Evolutionary conservation across 352 stramenopile genomes (phyloP).

Genomic region (Thalassiosira pacifica): DNA sequence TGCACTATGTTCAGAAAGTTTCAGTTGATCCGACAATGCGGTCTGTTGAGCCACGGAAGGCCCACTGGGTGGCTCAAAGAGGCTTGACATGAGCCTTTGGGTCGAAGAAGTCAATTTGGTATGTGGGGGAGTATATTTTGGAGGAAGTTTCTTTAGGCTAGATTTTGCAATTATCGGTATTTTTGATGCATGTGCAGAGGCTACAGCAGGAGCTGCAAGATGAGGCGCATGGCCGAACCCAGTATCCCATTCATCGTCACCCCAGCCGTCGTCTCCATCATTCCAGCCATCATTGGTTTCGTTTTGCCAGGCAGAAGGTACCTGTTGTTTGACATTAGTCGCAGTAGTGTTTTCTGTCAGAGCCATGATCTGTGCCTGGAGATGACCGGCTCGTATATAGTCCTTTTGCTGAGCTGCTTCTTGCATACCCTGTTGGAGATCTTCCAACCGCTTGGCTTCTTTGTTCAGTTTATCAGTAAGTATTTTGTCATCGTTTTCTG

Average conservation of each 20-base stretch:
- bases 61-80: too few relatives aligned
- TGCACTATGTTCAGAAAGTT: too few relatives aligned
- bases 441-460: constrained; percentile 32
- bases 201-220: too few relatives aligned
- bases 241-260: background rate
- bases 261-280: background rate
- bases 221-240: too few relatives aligned
- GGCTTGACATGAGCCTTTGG: too few relatives aligned
- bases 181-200: too few relatives aligned
- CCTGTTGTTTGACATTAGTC: constrained; percentile 1
- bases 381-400: constrained; percentile 34
- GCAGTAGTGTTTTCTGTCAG: background rate
- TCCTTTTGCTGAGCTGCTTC: constrained; percentile 30
- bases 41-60: too few relatives aligned
- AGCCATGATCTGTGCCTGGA: constrained; percentile 42
- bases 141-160: too few relatives aligned
- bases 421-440: constrained; percentile 31
- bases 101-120: too few relatives aligned
- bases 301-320: background rate
- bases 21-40: too few relatives aligned
- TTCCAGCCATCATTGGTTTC: background rate
- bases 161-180: too few relatives aligned
- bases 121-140: too few relatives aligned
- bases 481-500: constrained; percentile 24
- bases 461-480: constrained; percentile 33